Base-by-base conservation (phyloP, 257 asterid genomes). In the Parsonsia alboflavescens region DNA sequence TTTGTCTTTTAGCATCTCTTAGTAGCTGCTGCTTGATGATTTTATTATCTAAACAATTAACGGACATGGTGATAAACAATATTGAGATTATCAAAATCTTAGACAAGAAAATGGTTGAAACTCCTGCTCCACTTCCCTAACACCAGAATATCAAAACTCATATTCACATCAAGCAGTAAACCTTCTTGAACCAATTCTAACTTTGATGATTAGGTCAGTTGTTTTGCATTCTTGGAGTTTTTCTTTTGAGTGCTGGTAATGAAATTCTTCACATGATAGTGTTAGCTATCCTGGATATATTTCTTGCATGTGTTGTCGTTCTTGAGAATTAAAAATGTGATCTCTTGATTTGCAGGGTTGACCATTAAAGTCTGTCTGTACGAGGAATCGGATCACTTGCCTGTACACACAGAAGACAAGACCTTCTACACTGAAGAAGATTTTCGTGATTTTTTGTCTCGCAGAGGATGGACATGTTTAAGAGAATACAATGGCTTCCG, bases 391-490 rank as follows among this genome's bases (percentile, higher is more conserved):
- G 91, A 82, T 63, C 88, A 85, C 66, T 73, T 89, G 83, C 88
- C 89, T 22, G 87, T 83, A 10, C 92, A 84, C 79, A 76, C 90
- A 0, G 94, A 88, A 84, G 92, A 88, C 72, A 91, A 88, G 62
- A 89, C 91, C 4, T 89, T 91, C 48, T 91, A 88, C 82, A 79
- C 83, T 0, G 92, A 88, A 28, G 94, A 88, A 57, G 96, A 91
- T 79, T 89, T 88, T 41, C 89, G 84, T 8, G 85, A 83, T 49
- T 91, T 89, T 78, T 80, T 91, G 50, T 69, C 89, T 1, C 88
- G 90, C 1, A 90, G 94, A 48, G 86, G 94, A 39, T 91, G 96
- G 96, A 83, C 86, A 48, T 87, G 88, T 75, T 79, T 89, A 85
- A 80, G 92, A 77, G 94, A 89, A 83, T 89, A 77, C 83, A 82